Evolutionary conservation across 1,284 basidiomycete species (phyloP).

Genomic region (Irpex lacteus): DNA sequence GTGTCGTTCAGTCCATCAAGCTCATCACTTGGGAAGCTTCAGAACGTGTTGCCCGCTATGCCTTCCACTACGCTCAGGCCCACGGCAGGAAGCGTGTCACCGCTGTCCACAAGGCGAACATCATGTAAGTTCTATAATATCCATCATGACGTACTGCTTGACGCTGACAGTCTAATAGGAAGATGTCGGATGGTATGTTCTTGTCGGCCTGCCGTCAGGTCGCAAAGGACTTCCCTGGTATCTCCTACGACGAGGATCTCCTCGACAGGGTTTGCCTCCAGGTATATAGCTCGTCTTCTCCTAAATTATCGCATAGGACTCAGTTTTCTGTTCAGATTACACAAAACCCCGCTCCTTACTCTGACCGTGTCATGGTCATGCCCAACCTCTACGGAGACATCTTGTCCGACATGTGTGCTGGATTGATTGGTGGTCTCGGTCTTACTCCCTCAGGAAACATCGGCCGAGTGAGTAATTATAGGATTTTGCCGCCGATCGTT

Average conservation of each 20-base stretch:
- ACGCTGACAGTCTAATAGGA: constrained; percentile 48
- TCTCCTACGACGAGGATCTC: constrained; percentile 96
- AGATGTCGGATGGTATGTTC: constrained; percentile 99
- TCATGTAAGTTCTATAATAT: constrained; percentile 67
- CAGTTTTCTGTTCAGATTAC: constrained; percentile 56
- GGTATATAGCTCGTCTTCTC: constrained; percentile 37
- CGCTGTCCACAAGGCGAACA: constrained; percentile 99
- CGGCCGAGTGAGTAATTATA: constrained; percentile 67
- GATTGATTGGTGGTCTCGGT: constrained; percentile 96
- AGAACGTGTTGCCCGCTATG: constrained; percentile 97
- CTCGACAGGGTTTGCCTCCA: constrained; percentile 96
- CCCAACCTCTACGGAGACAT: constrained; percentile 97
- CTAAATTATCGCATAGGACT: constrained; percentile 10
- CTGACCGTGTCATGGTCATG: constrained; percentile 99
- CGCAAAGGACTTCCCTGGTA: constrained; percentile 93
- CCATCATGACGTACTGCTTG: constrained; percentile 9
- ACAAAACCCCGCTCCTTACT: constrained; percentile 91
- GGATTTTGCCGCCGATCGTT: not conserved
- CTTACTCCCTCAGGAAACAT: constrained; percentile 99
- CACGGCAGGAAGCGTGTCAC: constrained; percentile 92
- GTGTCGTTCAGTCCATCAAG: constrained; percentile 99
- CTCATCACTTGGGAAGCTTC: constrained; percentile 99
- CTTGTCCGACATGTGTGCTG: constrained; percentile 98
- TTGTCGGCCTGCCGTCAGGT: constrained; percentile 96
- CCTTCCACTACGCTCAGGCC: constrained; percentile 94